Evolutionary conservation across 1,284 basidiomycete genomes (phyloP).

Genomic region (Leccinum griseonigrum): DNA sequence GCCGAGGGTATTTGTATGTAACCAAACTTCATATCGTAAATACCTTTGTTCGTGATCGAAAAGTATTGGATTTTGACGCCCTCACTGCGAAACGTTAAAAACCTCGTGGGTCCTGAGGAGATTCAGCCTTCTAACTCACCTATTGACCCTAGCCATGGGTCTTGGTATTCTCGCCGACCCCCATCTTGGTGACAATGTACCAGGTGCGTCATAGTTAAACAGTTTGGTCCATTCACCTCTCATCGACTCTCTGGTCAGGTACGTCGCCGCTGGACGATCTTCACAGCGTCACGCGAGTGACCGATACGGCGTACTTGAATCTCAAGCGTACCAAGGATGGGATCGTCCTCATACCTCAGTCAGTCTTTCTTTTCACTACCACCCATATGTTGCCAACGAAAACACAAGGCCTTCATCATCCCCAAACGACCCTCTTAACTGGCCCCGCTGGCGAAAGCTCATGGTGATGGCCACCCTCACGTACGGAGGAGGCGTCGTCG

Average conservation of each 20-base stretch:
- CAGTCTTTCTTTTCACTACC: not conserved
- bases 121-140: not conserved
- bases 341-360: constrained; percentile 1
- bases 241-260: not conserved
- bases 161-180: not conserved
- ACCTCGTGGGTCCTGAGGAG: not conserved
- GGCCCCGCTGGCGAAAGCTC: constrained; percentile 1
- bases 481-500: not conserved
- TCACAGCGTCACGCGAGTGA: not conserved
- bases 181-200: constrained; percentile 1
- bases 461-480: constrained; percentile 1
- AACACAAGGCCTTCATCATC: not conserved
- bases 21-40: not conserved
- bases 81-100: not conserved
- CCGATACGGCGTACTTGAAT: not conserved
- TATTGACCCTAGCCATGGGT: not conserved
- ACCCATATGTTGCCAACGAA: not conserved
- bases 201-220: not conserved
- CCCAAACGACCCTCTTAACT: not conserved
- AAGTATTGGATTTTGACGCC: not conserved
- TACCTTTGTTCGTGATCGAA: not conserved
- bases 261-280: constrained; percentile 1
- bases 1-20: not conserved
- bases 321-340: not conserved
- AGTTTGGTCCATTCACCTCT: not conserved